Conservation (phyloP, 2,329 filamentous ascomycete species). For the Fusarium nodosum region DNA sequence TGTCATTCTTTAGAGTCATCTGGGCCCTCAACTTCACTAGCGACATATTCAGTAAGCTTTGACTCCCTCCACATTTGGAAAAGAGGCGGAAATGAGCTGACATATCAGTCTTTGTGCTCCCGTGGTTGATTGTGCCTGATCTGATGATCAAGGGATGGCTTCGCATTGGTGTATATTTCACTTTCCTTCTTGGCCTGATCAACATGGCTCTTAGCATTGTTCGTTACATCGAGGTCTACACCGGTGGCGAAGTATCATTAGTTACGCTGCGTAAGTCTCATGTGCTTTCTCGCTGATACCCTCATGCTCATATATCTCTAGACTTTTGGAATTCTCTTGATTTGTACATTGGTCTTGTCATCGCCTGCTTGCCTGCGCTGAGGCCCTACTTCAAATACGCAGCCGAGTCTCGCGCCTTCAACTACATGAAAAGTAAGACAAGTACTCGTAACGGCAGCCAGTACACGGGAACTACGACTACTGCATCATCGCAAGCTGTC, state of each 20-base stretch:
- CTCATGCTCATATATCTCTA: background rate
- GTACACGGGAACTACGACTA: background rate
- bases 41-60: slow-evolving; percentile 19
- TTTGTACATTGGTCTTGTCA: slow-evolving; percentile 25
- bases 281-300: rapidly evolving
- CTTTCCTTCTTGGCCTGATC: slow-evolving; percentile 30
- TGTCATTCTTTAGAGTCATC: background rate
- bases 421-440: slow-evolving; percentile 15
- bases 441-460: background rate
- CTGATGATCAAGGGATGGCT: slow-evolving; percentile 28
- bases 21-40: slow-evolving; percentile 36
- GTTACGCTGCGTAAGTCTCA: background rate
- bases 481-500: background rate
- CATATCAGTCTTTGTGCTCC: slow-evolving; percentile 16
- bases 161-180: slow-evolving; percentile 15
- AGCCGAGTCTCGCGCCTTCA: slow-evolving; percentile 28
- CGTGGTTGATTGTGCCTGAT: slow-evolving; percentile 24
- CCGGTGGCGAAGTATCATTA: background rate
- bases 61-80: rapidly evolving
- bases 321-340: slow-evolving; percentile 32
- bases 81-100: background rate
- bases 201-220: slow-evolving; percentile 23
- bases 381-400: slow-evolving; percentile 37
- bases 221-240: slow-evolving; percentile 24
- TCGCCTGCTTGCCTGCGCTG: slow-evolving; percentile 26